These are phyloP conservation scores for Cladosporium sp. DNA, from an alignment of 2,329 filamentous ascomycete genomes.

Conservation along the genomic window DNA sequence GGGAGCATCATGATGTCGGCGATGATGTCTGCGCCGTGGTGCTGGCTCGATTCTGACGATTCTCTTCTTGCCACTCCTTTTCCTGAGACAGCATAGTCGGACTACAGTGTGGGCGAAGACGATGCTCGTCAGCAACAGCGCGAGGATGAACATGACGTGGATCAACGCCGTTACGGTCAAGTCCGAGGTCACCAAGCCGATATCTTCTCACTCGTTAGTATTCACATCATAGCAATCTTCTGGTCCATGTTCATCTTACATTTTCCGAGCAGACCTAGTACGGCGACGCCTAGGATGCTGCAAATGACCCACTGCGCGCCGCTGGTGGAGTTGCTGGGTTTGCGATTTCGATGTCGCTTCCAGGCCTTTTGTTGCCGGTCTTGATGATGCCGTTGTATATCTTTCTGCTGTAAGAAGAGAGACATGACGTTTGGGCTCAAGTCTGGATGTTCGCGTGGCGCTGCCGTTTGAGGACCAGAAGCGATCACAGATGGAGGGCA, in stretches of 20 bases:
- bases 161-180: conserved; percentile 65
- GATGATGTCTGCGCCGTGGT: conserved; percentile 30
- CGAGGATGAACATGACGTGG: conserved; percentile 73
- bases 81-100: conserved; percentile 51
- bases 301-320: conserved; percentile 16
- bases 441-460: conserved; percentile 25
- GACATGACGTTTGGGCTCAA: conserved; percentile 25
- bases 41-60: conserved; percentile 5
- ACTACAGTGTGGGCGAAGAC: conserved; percentile 79
- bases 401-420: conserved; percentile 25
- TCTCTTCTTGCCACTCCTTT: background rate
- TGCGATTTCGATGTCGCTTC: conserved; percentile 17
- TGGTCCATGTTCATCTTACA: conserved; percentile 22
- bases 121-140: conserved; percentile 68
- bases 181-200: conserved; percentile 65
- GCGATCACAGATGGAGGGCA: too few relatives aligned
- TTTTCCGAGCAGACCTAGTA: conserved; percentile 29
- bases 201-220: conserved; percentile 50
- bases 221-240: background rate
- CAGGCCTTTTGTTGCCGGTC: conserved; percentile 20
- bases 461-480: too few relatives aligned
- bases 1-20: background rate
- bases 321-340: background rate
- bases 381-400: conserved; percentile 4
- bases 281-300: conserved; percentile 23